Evolutionary conservation across 1,139 yeast genomes (phyloP).

Genomic region (Scheffersomyces parashehatae): DNA sequence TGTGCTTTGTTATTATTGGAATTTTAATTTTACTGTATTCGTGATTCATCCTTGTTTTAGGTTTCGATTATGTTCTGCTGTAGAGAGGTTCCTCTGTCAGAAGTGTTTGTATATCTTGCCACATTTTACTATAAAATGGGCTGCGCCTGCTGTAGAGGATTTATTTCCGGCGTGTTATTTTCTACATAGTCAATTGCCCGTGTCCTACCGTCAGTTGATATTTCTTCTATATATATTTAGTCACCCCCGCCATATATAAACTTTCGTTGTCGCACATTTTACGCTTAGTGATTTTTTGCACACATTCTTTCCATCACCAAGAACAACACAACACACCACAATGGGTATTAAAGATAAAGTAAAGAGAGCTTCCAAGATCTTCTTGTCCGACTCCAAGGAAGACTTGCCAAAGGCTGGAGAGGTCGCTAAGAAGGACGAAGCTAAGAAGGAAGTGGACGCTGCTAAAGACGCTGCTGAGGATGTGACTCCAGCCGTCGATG

Average conservation of each 20-base stretch:
- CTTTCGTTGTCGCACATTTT: not conserved
- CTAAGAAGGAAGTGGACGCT: constrained; percentile 11
- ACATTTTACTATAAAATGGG: not conserved
- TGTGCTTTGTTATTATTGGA: not conserved
- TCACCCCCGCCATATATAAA: not conserved
- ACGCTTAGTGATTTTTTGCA: no score
- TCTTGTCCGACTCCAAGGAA: constrained; percentile 35
- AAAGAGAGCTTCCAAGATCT: constrained; percentile 48
- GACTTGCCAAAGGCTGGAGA: constrained; percentile 15
- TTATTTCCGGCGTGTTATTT: not conserved
- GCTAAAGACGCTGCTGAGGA: constrained; percentile 10
- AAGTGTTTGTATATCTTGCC: not conserved
- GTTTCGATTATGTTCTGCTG: not conserved
- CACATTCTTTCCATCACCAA: no score
- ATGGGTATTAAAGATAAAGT: constrained; percentile 50
- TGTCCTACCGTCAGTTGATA: no score
- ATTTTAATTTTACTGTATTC: not conserved
- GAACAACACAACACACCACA: constrained; percentile 1
- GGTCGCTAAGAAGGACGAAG: constrained; percentile 10
- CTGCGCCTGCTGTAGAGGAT: not conserved
- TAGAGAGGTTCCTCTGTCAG: no score
- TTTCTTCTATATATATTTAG: no score
- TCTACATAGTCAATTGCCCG: no score
- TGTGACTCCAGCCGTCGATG: constrained; percentile 7
- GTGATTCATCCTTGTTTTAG: constrained; percentile 1